Conservation (phyloP, 192 early-diverging fungal species). For the Lobosporangium transversale region DNA sequence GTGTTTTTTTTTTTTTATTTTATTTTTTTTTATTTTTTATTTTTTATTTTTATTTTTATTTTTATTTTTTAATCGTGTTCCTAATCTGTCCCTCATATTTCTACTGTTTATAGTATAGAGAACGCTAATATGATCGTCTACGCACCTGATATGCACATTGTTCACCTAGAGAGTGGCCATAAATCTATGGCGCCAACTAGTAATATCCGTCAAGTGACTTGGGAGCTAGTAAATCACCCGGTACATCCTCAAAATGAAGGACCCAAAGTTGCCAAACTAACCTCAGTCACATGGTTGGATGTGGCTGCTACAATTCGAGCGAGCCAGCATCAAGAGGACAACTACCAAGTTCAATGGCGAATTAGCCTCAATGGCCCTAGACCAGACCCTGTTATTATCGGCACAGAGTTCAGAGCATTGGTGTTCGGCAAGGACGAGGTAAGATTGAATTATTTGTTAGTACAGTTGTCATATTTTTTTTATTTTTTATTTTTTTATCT, state of each 20-base stretch:
- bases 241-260: not conserved
- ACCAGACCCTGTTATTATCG: slow-evolving; percentile 7
- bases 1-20: not conserved
- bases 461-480: not conserved
- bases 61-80: not conserved
- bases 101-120: no score
- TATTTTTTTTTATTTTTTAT: not conserved
- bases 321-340: not conserved
- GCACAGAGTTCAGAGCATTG: slow-evolving; percentile 20
- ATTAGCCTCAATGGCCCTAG: slow-evolving; percentile 3
- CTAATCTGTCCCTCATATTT: no score
- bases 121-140: not conserved
- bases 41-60: not conserved
- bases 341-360: slow-evolving; percentile 19
- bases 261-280: slow-evolving; percentile 11
- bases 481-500: not conserved
- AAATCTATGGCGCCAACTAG: not conserved
- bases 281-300: slow-evolving; percentile 21
- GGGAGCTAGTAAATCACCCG: slow-evolving; percentile 10
- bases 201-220: not conserved
- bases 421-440: slow-evolving; percentile 16
- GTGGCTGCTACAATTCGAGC: slow-evolving; percentile 1
- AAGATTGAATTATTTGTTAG: not conserved
- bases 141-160: slow-evolving; percentile 13
- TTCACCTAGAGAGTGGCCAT: slow-evolving; percentile 3